Evolutionary conservation across 1,139 yeast species (phyloP), one percentile per base, ranked within the genome.

Genomic region (Geotrichum carabidarum): DNA sequence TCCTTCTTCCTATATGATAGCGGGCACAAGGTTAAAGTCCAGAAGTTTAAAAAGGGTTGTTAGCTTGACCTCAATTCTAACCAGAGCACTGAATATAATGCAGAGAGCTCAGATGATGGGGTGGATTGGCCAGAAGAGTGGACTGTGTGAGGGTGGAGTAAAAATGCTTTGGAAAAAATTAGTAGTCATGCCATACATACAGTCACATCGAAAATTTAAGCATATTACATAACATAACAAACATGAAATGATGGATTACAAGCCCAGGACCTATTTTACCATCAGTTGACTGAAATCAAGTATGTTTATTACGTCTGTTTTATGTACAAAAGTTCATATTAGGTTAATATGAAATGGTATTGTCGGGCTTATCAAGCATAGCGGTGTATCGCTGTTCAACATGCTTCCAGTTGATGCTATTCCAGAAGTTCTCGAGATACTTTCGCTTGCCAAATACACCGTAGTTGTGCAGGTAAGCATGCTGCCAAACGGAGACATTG

Each of bases 381-480:
- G 47, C 47, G 32, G 14, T 37, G 32, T 18, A 46, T 46, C 70
- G 60, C 41, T 59, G 61, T 36, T 62, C 59, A 4, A 91, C 80
- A 52, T 86, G 88, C 56, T 83, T 80, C 99, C 99, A 94, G 72
- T 93, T 81, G 63, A 91, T 81, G 67, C 88, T 79, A 58, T 86
- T 81, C 81, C 94, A 85, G 60, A 84, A 79, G 59, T 84, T 86
- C 60, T 79, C 80, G 65, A 94, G 78, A 70, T 86, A 93, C 61
- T 81, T 79, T 32, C 82, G 78, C 74, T 84, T 86, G 44, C 95
- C 95, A 48, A 75, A 79, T 48, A 88, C 79, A 45, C 99, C 99
- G 69, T 87, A 93, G 70, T 94, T 99, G 35, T 78, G 73, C 57
- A 90, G 68, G 69, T 83, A 94, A 22, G 95, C 86, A 63, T 83